phyloP scores from a whole-genome alignment of 495 filamentous ascomycete species.

The Massariosphaeria phaeospora region DNA sequence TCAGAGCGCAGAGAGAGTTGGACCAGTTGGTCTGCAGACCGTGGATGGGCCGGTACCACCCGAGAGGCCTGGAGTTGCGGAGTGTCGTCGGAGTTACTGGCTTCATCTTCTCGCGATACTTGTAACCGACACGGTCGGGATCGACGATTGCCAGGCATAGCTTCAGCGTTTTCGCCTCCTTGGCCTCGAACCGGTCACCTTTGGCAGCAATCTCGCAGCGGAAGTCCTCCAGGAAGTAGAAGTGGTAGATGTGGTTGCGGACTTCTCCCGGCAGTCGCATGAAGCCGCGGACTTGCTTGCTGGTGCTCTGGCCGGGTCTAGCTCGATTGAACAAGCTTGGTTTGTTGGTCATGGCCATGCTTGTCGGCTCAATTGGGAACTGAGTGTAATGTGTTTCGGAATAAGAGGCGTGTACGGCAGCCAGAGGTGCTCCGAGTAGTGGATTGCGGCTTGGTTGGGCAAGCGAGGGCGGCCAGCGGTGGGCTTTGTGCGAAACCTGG shows the following conservation, averaged over 20 bases:
- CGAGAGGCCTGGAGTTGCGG: slow-evolving; percentile 12
- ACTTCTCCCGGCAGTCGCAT: slow-evolving; percentile 25
- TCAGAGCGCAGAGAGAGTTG: slow-evolving; percentile 23
- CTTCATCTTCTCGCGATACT: neutral
- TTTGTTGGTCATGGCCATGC: too few species aligned
- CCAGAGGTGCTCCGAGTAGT: too few species aligned
- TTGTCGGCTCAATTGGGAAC: too few species aligned
- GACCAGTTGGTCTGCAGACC: slow-evolving; percentile 15
- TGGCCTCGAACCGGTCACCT: neutral
- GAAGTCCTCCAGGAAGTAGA: slow-evolving; percentile 20
- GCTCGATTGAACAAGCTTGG: too few species aligned
- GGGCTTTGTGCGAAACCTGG: too few species aligned
- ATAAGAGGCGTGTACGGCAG: too few species aligned
- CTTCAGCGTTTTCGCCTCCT: neutral
- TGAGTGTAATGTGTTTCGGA: too few species aligned
- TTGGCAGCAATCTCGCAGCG: slow-evolving; percentile 15
- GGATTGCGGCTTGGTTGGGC: too few species aligned
- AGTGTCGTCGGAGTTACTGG: neutral
- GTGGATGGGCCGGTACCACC: slow-evolving; percentile 14
- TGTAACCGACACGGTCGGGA: neutral
- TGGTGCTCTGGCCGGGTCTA: too few species aligned
- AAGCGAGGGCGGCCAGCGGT: too few species aligned
- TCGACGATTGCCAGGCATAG: neutral
- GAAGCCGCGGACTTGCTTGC: slow-evolving; percentile 17
- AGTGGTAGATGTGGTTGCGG: slow-evolving; percentile 22